phyloP scores from a whole-genome alignment of 305 asterid genomes.

The Solanum hybrid region DNA sequence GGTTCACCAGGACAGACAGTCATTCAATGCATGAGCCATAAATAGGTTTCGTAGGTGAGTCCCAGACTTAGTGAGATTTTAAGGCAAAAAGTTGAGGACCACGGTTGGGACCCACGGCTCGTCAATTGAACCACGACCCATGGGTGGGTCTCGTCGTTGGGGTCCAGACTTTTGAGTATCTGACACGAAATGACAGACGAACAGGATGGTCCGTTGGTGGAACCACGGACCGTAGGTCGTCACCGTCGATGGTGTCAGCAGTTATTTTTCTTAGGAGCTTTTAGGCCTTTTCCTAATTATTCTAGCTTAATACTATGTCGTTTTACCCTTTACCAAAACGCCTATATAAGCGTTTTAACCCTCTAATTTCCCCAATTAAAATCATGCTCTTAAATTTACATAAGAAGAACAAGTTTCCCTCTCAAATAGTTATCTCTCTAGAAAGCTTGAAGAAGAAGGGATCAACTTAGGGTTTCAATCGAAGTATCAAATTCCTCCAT shows the following conservation, averaged over 20 bases:
- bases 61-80: background rate
- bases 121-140: background rate
- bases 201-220: background rate
- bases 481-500: background rate
- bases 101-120: background rate
- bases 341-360: background rate
- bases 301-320: background rate
- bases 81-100: background rate
- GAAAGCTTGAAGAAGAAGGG: background rate
- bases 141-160: background rate
- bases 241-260: background rate
- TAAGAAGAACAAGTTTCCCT: background rate
- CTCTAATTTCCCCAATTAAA: background rate
- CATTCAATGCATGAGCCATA: background rate
- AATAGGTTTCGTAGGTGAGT: background rate
- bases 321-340: background rate
- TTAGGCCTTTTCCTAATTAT: background rate
- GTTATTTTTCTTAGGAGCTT: background rate
- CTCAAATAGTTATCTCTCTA: background rate
- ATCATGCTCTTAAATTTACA: background rate
- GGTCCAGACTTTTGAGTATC: background rate
- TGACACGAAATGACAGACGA: background rate
- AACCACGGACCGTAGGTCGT: background rate
- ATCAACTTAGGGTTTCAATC: background rate
- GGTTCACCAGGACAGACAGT: background rate